These are phyloP conservation scores for Monilinia vaccinii-corymbosi DNA, from an alignment of 2,329 filamentous ascomycete species.

Conservation along the genomic window DNA sequence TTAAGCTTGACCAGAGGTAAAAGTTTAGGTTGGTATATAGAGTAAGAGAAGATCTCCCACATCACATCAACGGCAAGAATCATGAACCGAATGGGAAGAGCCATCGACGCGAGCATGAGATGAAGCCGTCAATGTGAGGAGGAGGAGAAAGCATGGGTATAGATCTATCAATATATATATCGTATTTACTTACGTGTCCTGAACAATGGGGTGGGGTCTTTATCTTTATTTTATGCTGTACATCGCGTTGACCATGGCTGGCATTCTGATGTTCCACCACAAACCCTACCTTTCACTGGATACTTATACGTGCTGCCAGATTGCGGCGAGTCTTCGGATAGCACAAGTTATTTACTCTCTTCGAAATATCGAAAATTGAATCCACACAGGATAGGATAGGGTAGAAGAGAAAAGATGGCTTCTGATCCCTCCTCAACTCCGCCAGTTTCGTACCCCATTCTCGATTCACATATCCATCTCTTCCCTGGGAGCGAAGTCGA, in stretches of 20 bases:
- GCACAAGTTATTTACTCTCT: not conserved
- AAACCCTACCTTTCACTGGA: not conserved
- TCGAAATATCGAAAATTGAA: not conserved
- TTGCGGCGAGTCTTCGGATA: not conserved
- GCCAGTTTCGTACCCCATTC: slow-evolving; percentile 41
- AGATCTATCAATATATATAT: too few relatives aligned
- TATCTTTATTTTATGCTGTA: not conserved
- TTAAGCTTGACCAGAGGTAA: too few relatives aligned
- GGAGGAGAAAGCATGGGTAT: too few relatives aligned
- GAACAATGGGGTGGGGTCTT: not conserved
- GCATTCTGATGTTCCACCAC: not conserved
- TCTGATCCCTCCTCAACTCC: slow-evolving; percentile 5
- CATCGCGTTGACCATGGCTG: not conserved
- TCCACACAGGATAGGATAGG: not conserved
- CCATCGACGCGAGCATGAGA: too few relatives aligned
- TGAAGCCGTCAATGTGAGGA: too few relatives aligned
- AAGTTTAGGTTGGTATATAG: too few relatives aligned
- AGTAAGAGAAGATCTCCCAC: too few relatives aligned
- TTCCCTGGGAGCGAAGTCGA: slow-evolving; percentile 60
- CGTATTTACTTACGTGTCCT: too few relatives aligned
- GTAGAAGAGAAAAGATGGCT: slow-evolving; percentile 24
- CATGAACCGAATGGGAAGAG: too few relatives aligned
- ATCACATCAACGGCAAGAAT: too few relatives aligned
- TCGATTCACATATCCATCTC: slow-evolving; percentile 90
- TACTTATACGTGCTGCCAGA: not conserved